Evolutionary conservation across 805 yeast species (phyloP).

Genomic region (Pichia pseudocactophila): DNA sequence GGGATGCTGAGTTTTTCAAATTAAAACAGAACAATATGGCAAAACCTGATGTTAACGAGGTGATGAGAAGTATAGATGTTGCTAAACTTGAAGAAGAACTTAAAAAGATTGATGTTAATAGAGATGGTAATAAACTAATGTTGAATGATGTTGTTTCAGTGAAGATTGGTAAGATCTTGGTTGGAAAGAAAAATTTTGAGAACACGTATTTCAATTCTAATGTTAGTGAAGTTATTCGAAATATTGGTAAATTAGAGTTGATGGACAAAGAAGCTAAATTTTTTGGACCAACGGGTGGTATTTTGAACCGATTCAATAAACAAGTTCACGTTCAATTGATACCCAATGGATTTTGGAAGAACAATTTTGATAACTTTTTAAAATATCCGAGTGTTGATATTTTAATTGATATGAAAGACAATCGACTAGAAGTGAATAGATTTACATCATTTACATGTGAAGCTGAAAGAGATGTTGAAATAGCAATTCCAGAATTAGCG

Average conservation of each 20-base stretch:
- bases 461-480: constrained; percentile 19
- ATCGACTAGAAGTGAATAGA: constrained; percentile 13
- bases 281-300: constrained; percentile 26
- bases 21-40: not conserved
- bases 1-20: constrained; percentile 4
- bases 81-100: constrained; percentile 10
- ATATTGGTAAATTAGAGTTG: constrained; percentile 17
- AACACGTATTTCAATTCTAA: constrained; percentile 20
- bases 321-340: constrained; percentile 24
- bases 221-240: constrained; percentile 19
- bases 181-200: constrained; percentile 8
- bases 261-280: constrained; percentile 18
- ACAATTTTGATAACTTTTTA: constrained; percentile 14
- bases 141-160: constrained; percentile 21
- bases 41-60: constrained; percentile 2
- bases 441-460: constrained; percentile 23
- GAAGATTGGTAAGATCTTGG: constrained; percentile 23
- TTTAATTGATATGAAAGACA: constrained; percentile 22
- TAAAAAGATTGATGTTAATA: constrained; percentile 2
- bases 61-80: not conserved
- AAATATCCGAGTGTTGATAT: constrained; percentile 26
- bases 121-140: constrained; percentile 10
- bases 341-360: constrained; percentile 25
- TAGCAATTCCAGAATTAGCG: constrained; percentile 21
- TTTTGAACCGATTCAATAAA: constrained; percentile 21